Conservation (phyloP, 1,139 yeast genomes). For the Candida sp. region DNA sequence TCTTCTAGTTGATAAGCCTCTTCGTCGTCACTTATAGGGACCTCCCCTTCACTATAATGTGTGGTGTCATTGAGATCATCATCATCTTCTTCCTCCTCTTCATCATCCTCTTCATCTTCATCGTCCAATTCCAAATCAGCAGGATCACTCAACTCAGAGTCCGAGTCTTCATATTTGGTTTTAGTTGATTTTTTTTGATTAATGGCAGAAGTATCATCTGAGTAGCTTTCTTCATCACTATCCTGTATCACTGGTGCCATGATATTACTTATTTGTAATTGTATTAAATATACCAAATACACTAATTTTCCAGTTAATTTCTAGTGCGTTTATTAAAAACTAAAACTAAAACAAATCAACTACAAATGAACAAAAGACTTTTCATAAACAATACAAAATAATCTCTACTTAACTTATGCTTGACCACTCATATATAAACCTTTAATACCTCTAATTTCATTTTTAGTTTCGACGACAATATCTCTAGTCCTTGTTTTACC, state of each 20-base stretch:
- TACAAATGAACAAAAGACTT: too few species aligned
- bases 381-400: neutral
- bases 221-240: constrained; percentile 12
- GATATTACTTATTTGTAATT: neutral
- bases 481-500: constrained; percentile 15
- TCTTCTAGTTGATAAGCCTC: constrained; percentile 35
- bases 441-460: constrained; percentile 41
- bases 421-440: constrained; percentile 47
- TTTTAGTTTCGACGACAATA: constrained; percentile 33
- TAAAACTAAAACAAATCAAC: too few species aligned
- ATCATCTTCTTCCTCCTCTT: constrained; percentile 19
- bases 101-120: constrained; percentile 12
- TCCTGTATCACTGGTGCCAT: constrained; percentile 8
- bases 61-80: constrained; percentile 11
- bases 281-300: too few species aligned
- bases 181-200: constrained; percentile 9
- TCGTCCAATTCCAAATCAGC: constrained; percentile 10
- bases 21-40: constrained; percentile 27
- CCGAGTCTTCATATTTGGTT: constrained; percentile 5
- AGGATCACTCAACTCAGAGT: constrained; percentile 12
- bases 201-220: constrained; percentile 6
- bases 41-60: constrained; percentile 20
- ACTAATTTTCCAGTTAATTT: too few species aligned
- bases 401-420: constrained; percentile 10
- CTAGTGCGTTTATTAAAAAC: neutral